These are phyloP conservation scores for Verticillium nonalfalfae DNA, from an alignment of 2,329 filamentous ascomycete species.

Conservation along the genomic window DNA sequence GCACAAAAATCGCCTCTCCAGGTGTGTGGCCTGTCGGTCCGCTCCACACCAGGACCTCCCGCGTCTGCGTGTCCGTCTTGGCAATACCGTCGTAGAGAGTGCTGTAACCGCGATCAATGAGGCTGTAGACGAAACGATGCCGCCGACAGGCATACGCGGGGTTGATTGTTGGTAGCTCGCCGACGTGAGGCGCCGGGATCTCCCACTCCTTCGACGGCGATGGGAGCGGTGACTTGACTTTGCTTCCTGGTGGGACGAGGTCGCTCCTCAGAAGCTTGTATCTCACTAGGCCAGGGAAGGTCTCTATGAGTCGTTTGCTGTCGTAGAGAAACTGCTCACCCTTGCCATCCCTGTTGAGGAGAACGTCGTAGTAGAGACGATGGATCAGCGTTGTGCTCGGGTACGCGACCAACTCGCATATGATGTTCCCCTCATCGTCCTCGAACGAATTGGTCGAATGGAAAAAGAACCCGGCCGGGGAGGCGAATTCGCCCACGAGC, in stretches of 20 bases:
- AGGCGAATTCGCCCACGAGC: slow-evolving; percentile 62
- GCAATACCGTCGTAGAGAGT: slow-evolving; percentile 56
- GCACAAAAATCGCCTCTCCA: slow-evolving; percentile 63
- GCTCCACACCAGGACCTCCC: slow-evolving; percentile 50
- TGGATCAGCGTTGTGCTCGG: slow-evolving; percentile 58
- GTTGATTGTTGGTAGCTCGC: slow-evolving; percentile 64
- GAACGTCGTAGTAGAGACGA: slow-evolving; percentile 62
- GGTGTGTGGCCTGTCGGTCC: slow-evolving; percentile 54
- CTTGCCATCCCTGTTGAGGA: slow-evolving; percentile 47
- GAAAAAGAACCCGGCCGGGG: slow-evolving; percentile 68
- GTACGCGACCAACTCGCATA: slow-evolving; percentile 61
- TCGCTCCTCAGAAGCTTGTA: slow-evolving; percentile 27
- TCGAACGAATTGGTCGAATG: slow-evolving; percentile 76
- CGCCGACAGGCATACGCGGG: slow-evolving; percentile 41
- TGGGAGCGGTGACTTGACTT: background rate
- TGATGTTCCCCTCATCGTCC: slow-evolving; percentile 45
- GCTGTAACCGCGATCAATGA: slow-evolving; percentile 50
- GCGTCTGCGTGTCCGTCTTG: slow-evolving; percentile 57
- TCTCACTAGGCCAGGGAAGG: slow-evolving; percentile 33
- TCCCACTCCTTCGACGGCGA: background rate
- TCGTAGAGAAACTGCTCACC: slow-evolving; percentile 34
- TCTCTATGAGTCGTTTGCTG: slow-evolving; percentile 27
- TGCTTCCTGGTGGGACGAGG: background rate
- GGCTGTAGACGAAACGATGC: slow-evolving; percentile 56
- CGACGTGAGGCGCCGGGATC: slow-evolving; percentile 45